Evolutionary conservation across 1,284 basidiomycete species (phyloP), one percentile per base, ranked within the genome.

Genomic region (Cerrena zonata): DNA sequence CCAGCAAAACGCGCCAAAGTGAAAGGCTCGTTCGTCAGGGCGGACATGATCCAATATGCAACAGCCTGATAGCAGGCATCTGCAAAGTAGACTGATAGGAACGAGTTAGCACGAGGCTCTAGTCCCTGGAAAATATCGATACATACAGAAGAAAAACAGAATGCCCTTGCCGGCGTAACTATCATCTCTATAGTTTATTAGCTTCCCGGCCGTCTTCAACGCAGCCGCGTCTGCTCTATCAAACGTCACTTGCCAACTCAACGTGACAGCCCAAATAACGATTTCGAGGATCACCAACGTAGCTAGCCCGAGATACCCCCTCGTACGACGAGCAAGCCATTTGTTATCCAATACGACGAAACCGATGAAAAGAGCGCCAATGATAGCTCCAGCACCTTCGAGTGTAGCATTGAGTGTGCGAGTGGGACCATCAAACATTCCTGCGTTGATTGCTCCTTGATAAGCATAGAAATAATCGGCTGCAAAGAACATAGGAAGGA

Each of bases 371-470:
- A 73, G 62, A 22, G 73, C 71, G 36, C 72, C 72, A 53, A 70
- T 53, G 52, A 74, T 74, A 36, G 71, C 69, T 15, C 69, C 69
- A 0, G 66, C 66, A 49, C 67, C 71, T 58, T 70, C 71, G 49
- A 72, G 65, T n/a, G 70, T 64, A 26, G 62, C 71, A 55, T 72
- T n/a, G n/a, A n/a, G n/a, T n/a, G n/a, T 73, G 52, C 72, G 71
- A 4, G 70, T 73, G 21, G 70, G 60, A 34, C 67, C 69, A 55
- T 73, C 69, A 58, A 73, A 73, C 48, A 60, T 58, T 13, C 58
- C 58, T 10, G 62, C 60, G 56, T 68, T 69, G 40, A 73, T 48
- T 7, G 69, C 67, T 46, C 68, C 70, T 58, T 73, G 71, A 62
- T 72, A 73, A 11, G 71, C 69, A 58, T 72, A 69, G 56, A 69